Base-by-base conservation (phyloP, 1,139 yeast species). In the Candida tropicalis region DNA sequence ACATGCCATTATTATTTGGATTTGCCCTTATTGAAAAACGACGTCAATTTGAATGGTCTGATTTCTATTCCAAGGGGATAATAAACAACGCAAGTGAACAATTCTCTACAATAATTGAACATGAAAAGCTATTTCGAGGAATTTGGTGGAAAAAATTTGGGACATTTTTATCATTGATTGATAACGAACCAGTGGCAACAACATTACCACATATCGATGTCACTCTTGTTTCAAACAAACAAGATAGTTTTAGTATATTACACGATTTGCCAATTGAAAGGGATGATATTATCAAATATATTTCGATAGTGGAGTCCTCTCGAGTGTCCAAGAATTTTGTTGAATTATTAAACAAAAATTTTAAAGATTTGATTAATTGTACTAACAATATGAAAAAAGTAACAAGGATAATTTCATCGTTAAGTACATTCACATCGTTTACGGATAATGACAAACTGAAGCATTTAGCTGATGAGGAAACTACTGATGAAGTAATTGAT, bases 1-100 rank as follows among this genome's bases (percentile, higher is more conserved):
- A 89, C 58, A 60, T 90, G 40, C 97, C 98, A 0, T 65, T 88
- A 32, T 65, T 89, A 1, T 88, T 87, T 59, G 98, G 98, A 1
- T 76, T 87, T 23, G 74, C 83, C 58, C 58, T 88, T 18, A 76
- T 90, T 35, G 97, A 91, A 55, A 73, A 71, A 39, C 64, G 86
- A 43, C 75, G 95, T 41, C 82, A 93, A 49, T 67, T 68, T 35
- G 82, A 81, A 50, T 88, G 96, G 95, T 67, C 75, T 20, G 74
- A 74, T 39, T 72, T 71, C 48, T 77, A 77, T 39, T 62, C 85
- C 34, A 73, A 75, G 44, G 74, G 75, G 1, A 58, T 80, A 1
- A 75, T 77, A 0, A 67, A 69, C 29, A 75, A 73, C 42, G 70
- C 84, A 0, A 77, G 81, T 29, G 90, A 84, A 51, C 81, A 78